These are phyloP conservation scores for Wickerhamiella infanticola DNA, from an alignment of 1,139 yeast species.

Conservation along the genomic window DNA sequence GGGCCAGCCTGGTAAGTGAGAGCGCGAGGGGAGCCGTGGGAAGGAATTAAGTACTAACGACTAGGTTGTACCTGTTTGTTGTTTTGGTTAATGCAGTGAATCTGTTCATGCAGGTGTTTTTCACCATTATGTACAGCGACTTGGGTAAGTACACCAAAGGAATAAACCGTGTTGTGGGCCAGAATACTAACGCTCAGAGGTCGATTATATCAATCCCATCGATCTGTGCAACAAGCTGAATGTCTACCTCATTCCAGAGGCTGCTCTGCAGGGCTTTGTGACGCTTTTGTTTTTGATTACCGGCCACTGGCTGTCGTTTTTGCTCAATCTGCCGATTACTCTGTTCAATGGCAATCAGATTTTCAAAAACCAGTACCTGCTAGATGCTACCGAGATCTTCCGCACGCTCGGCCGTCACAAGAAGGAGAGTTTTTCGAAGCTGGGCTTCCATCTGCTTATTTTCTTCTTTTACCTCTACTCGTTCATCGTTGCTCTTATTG, in stretches of 20 bases:
- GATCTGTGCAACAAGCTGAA: constrained; percentile 89
- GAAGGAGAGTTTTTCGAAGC: constrained; percentile 77
- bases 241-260: constrained; percentile 76
- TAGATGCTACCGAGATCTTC: constrained; percentile 97
- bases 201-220: constrained; percentile 87
- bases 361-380: constrained; percentile 60
- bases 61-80: constrained; percentile 64
- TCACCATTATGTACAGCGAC: constrained; percentile 87
- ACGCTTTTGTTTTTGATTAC: constrained; percentile 61
- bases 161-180: not conserved
- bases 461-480: constrained; percentile 93
- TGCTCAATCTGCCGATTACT: constrained; percentile 71
- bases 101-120: constrained; percentile 80
- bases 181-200: constrained; percentile 5
- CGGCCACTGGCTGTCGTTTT: constrained; percentile 87
- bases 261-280: constrained; percentile 62
- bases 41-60: not conserved
- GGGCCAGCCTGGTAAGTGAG: constrained; percentile 25
- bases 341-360: constrained; percentile 39
- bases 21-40: not conserved
- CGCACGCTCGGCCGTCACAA: constrained; percentile 87
- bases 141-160: constrained; percentile 36
- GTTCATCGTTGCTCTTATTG: constrained; percentile 91
- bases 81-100: constrained; percentile 73
- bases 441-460: constrained; percentile 80